Conservation (phyloP, 805 yeast species). For the Tetrapisispora pingtungensis region DNA sequence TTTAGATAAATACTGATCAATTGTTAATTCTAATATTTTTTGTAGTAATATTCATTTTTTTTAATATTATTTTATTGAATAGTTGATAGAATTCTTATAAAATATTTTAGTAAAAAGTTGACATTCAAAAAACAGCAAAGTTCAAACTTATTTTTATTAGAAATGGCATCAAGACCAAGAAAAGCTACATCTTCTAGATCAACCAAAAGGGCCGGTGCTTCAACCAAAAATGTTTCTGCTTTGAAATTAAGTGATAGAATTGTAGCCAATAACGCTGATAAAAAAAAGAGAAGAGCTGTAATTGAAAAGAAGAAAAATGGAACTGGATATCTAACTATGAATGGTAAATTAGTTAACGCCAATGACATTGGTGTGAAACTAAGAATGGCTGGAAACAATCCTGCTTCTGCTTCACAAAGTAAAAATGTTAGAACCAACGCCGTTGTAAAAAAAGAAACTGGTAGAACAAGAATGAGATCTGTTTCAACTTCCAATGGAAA, state of each 20-base stretch:
- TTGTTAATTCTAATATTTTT: too few relatives aligned
- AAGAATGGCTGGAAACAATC: constrained; percentile 11
- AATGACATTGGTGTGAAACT: constrained; percentile 19
- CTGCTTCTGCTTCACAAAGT: neutral
- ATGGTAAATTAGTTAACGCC: constrained; percentile 21
- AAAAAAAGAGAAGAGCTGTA: neutral
- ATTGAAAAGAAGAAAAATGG: neutral
- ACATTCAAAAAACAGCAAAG: neutral
- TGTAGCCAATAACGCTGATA: neutral
- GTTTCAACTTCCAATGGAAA: neutral
- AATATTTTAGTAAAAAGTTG: too few relatives aligned
- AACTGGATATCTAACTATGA: constrained; percentile 17
- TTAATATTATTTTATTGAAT: too few relatives aligned
- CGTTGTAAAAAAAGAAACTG: neutral
- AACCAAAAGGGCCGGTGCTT: neutral
- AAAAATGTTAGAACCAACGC: neutral
- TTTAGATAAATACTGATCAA: too few relatives aligned
- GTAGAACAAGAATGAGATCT: neutral
- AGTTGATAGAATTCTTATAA: too few relatives aligned
- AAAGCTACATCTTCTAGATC: neutral
- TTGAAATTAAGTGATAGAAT: neutral
- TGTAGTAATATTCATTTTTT: too few relatives aligned
- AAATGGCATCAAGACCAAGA: neutral
- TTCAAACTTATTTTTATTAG: neutral
- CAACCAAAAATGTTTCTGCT: neutral